Percentiles rank a stretch among this genome's conserved stretches.
Conservation (phyloP, 768 basidiomycete species). For the Rhodotorula graminis region DNA sequence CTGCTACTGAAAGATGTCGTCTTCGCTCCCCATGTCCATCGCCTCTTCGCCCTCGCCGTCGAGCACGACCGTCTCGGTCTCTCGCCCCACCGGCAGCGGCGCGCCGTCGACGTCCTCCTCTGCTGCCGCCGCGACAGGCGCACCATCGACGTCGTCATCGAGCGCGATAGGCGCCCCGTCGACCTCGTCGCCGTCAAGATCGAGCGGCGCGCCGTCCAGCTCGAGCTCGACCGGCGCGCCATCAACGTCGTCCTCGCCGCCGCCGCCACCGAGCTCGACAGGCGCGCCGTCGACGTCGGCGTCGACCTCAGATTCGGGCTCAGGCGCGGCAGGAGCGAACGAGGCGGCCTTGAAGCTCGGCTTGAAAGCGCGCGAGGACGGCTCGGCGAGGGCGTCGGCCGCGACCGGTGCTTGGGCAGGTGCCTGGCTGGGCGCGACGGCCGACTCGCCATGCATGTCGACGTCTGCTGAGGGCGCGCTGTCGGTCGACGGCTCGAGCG, state of each 20-base stretch:
- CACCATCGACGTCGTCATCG: conserved; percentile 37
- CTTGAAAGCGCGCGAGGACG: background rate
- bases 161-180: background rate
- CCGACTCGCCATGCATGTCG: background rate
- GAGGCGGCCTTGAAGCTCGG: conserved; percentile 13
- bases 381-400: background rate
- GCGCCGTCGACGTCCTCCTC: conserved; percentile 25
- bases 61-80: background rate
- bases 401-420: too few species aligned
- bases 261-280: background rate
- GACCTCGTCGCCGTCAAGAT: background rate
- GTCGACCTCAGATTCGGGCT: conserved; percentile 46
- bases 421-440: background rate
- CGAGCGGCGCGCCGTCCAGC: conserved; percentile 12
- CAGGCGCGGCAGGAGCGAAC: conserved; percentile 20
- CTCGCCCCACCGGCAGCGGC: background rate
- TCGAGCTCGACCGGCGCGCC: conserved; percentile 40
- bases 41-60: conserved; percentile 11
- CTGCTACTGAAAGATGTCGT: conserved; percentile 9
- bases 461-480: background rate
- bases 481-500: background rate
- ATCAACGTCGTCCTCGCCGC: conserved; percentile 37
- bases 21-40: conserved; percentile 27
- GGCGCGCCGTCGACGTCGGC: conserved; percentile 42
- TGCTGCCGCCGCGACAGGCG: conserved; percentile 48